These are phyloP conservation scores for Royoungia palumana DNA, from an alignment of 768 basidiomycete genomes.

Conservation along the genomic window DNA sequence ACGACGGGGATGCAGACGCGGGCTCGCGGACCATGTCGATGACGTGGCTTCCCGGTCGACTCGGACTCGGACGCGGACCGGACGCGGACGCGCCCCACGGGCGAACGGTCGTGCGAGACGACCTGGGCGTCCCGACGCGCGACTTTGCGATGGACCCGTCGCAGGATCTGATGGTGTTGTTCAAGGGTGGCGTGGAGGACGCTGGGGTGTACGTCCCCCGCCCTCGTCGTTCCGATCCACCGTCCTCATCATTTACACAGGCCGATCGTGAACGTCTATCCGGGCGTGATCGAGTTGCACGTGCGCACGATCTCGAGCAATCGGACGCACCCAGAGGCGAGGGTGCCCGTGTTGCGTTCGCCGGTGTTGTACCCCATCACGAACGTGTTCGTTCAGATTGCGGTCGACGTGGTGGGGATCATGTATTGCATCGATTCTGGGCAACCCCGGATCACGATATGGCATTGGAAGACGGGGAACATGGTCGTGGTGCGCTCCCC, in stretches of 20 bases:
- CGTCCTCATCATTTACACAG: not conserved
- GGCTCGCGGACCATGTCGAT: conserved; percentile 24
- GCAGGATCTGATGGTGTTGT: conserved; percentile 53
- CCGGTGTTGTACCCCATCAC: conserved; percentile 20
- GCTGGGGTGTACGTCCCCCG: conserved; percentile 15
- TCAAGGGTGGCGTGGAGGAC: conserved; percentile 25
- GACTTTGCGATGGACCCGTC: conserved; percentile 68
- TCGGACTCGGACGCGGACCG: not conserved
- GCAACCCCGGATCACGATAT: conserved; percentile 31
- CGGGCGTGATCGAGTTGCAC: conserved; percentile 35
- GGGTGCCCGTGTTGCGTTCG: conserved; percentile 25
- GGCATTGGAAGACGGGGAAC: conserved; percentile 51
- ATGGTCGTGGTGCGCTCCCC: conserved; percentile 44
- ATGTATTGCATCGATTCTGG: conserved; percentile 35
- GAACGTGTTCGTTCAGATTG: conserved; percentile 47
- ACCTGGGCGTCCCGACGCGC: conserved; percentile 41
- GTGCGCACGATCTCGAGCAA: conserved; percentile 44
- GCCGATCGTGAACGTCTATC: not conserved
- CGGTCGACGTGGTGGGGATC: conserved; percentile 50
- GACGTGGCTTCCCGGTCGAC: conserved; percentile 18
- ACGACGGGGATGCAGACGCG: not conserved
- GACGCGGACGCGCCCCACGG: not conserved
- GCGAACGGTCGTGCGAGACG: conserved; percentile 23
- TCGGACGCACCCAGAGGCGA: conserved; percentile 41
- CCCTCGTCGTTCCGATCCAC: too few relatives aligned